Percentiles rank a stretch among this genome's conserved stretches.
Evolutionary conservation across 2,329 filamentous ascomycete genomes (phyloP).

Genomic region (Davidsoniella neocaledoniae): DNA sequence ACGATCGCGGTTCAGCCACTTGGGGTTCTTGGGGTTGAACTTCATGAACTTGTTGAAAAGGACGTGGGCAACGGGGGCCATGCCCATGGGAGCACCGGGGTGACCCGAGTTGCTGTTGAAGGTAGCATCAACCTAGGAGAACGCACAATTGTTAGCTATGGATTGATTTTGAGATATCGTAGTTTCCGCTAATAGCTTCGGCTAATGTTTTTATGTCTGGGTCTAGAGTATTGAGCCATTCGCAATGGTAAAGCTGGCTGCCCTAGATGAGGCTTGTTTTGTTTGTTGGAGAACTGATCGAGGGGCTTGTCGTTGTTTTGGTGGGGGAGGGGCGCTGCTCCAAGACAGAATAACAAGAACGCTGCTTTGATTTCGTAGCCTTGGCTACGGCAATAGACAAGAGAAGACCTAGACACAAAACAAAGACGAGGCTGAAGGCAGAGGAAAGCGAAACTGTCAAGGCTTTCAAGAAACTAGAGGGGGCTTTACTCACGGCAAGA

Average conservation of each 20-base stretch:
- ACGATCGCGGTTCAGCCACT: constrained; percentile 93
- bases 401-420: neutral
- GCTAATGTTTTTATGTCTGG: constrained; percentile 1
- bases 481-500: constrained; percentile 60
- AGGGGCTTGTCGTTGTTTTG: too few relatives aligned
- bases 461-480: constrained; percentile 15
- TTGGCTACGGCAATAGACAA: too few relatives aligned
- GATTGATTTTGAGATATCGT: neutral
- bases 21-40: constrained; percentile 98
- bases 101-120: constrained; percentile 92
- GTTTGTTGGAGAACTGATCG: too few relatives aligned
- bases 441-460: constrained; percentile 20
- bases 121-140: constrained; percentile 80
- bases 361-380: too few relatives aligned
- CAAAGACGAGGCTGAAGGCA: constrained; percentile 9
- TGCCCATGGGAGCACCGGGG: constrained; percentile 89
- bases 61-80: constrained; percentile 92
- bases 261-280: too few relatives aligned
- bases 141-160: too few relatives aligned
- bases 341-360: too few relatives aligned
- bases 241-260: too few relatives aligned
- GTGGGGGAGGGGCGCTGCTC: too few relatives aligned
- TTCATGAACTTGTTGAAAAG: constrained; percentile 98
- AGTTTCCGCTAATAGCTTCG: constrained; percentile 14
- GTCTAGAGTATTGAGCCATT: too few relatives aligned